A percentile compares a stretch with the other conserved stretches of the same genome.
These are phyloP conservation scores for Cystobasidium onofrii DNA, from an alignment of 768 basidiomycete genomes.

Conservation along the genomic window DNA sequence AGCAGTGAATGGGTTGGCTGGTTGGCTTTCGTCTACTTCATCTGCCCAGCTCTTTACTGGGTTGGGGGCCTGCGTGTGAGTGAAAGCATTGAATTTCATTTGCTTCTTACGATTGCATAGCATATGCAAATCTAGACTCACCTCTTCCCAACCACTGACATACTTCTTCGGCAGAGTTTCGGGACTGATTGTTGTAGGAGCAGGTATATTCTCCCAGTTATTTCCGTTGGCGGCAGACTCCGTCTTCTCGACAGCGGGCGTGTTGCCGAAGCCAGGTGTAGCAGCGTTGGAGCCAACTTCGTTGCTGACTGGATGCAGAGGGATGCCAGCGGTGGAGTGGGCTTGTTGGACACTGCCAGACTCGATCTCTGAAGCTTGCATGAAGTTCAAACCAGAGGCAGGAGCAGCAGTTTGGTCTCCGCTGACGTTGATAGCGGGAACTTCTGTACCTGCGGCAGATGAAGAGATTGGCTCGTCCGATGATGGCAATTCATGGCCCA, in stretches of 20 bases:
- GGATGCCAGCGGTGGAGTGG: not conserved
- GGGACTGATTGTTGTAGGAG: not conserved
- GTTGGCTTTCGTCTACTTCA: constrained; percentile 30
- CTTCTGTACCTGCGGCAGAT: not conserved
- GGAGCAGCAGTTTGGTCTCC: not conserved
- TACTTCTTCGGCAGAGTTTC: not conserved
- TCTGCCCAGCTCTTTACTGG: constrained; percentile 37
- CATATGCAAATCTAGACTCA: not conserved
- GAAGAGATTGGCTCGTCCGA: constrained; percentile 25
- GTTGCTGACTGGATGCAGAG: not conserved
- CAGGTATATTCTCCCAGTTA: not conserved
- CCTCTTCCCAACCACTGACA: not conserved
- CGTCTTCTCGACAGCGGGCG: constrained; percentile 3
- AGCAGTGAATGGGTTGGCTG: constrained; percentile 14
- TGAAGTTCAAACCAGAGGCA: constrained; percentile 33
- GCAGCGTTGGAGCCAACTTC: constrained; percentile 16
- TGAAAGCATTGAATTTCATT: too few relatives aligned
- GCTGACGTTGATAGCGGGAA: not conserved
- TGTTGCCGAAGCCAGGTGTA: constrained; percentile 27
- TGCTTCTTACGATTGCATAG: not conserved
- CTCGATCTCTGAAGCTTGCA: constrained; percentile 39
- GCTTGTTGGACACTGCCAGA: not conserved
- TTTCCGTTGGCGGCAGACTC: not conserved
- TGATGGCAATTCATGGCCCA: not conserved
- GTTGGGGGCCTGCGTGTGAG: constrained; percentile 8